Base-by-base conservation (phyloP, 2,329 filamentous ascomycete species). In the Biscogniauxia sp. region DNA sequence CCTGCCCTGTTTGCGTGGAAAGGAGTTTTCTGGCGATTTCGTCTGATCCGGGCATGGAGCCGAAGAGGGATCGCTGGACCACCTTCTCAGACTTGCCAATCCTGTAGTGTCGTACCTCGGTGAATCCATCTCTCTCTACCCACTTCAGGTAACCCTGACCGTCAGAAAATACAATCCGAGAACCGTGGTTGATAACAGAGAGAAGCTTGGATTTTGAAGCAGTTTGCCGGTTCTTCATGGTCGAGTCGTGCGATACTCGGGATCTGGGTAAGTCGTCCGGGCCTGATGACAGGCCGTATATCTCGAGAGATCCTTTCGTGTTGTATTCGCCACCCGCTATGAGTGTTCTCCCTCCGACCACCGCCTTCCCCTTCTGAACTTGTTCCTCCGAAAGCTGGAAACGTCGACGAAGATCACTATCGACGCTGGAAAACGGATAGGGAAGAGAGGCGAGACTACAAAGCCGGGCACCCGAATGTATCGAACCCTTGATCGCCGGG, bases 301-400 rank as follows among this genome's bases (percentile, higher is more conserved):
- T 78, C 71, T 98, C 94, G 1, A 98, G 79, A 0, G 90, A 93
- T 0, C 94, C 94, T 74, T 95, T 93, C 32, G 90, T 92, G 68
- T 95, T 96, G 78, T 97, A 97, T 72, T 94, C 91, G 5, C 93
- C 94, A 49, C 90, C 91, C 2, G 92, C 91, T 56, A 97, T 84
- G 25, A 97, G 76, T 0, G 89, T 93, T 53, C 88, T 81, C 0
- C 88, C 83, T 13, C 74, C 82, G 0, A 76, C 69, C 0, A 74
- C 73, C n/a, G 70, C 75, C 66, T 88, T 88, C n/a, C 81, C 80
- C 19, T 78, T 76, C 64, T 74, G 78, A 13, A 86, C 78, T 64
- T 81, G 81, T 58, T 84, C 82, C 57, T 80, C 74, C 11, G 86
- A 84, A 20, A 88, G 76, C 61, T 83, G 79, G 20, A 82, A 82